Conservation (phyloP, 1,139 yeast species). For the Meyerozyma guilliermondii region DNA sequence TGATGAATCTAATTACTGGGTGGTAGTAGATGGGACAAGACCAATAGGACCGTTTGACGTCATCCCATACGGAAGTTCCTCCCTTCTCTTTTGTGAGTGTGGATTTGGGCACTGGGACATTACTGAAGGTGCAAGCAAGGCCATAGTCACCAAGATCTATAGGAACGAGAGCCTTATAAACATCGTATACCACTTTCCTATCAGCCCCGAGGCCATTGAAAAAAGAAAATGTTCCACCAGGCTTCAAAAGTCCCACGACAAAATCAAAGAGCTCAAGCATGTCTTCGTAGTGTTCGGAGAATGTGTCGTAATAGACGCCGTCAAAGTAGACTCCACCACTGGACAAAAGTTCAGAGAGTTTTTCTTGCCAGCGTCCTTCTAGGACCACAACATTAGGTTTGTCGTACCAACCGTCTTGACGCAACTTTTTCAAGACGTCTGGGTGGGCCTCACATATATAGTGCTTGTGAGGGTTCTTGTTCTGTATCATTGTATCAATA, state of each 20-base stretch:
- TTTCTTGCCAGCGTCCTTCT: slow-evolving; percentile 91
- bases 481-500: slow-evolving; percentile 74
- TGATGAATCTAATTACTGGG: slow-evolving; percentile 52
- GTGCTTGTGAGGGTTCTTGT: slow-evolving; percentile 57
- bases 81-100: slow-evolving; percentile 22
- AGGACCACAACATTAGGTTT: slow-evolving; percentile 66
- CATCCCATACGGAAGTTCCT: slow-evolving; percentile 55
- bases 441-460: slow-evolving; percentile 96
- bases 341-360: slow-evolving; percentile 58
- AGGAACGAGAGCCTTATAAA: slow-evolving; percentile 76
- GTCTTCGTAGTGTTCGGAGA: slow-evolving; percentile 80
- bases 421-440: slow-evolving; percentile 68
- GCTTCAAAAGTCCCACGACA: slow-evolving; percentile 76
- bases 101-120: slow-evolving; percentile 35
- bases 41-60: slow-evolving; percentile 71
- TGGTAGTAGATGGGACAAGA: slow-evolving; percentile 63
- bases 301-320: slow-evolving; percentile 92
- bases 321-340: slow-evolving; percentile 68
- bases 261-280: slow-evolving; percentile 81
- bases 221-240: slow-evolving; percentile 79
- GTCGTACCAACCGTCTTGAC: slow-evolving; percentile 78
- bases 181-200: slow-evolving; percentile 82
- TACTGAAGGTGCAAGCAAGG: slow-evolving; percentile 49
- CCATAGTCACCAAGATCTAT: slow-evolving; percentile 81
- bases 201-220: slow-evolving; percentile 98